Evolutionary conservation across 495 filamentous ascomycete genomes (phyloP), one percentile per base, ranked within the genome.

Genomic region (Neurospora sp.): DNA sequence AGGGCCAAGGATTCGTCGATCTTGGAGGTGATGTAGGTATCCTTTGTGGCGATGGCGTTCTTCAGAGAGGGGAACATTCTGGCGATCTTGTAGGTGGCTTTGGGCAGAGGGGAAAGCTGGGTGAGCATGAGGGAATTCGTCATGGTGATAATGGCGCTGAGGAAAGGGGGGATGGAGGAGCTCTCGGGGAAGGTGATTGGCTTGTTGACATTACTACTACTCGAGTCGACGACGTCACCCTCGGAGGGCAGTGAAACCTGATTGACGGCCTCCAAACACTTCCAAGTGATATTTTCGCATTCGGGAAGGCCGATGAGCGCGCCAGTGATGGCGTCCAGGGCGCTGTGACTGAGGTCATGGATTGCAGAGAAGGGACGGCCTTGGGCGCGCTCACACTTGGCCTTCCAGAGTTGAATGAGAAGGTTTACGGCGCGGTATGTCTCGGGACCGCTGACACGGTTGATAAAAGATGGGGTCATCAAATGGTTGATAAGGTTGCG

Each of bases 381-480:
- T 18, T 77, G 20, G 12, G 81, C 82, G 3, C 78, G 22, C 4
- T 41, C 40, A 9, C 74, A 69, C 69, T 85, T 86, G 61, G 75
- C 41, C 41, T 73, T 31, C 83, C 84, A 85, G 6, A 84, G 68
- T 20, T 80, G 69, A 5, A 84, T 72, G 68, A 86, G 53, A 22
- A 76, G 71, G 41, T 59, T 69, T 0, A 72, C 73, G 0, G 73
- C 72, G n/a, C 76, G 72, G 70, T 84, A 80, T 6, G 83, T 71
- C 22, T 78, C 69, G 5, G 80, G 79, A 0, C 75, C 80, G 37
- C 76, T 80, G 45, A 84, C 78, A 70, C 81, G 69, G 35, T 77
- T 74, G 20, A 85, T 70, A 70, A 84, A 85, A 1, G 68, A 73
- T 0, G 82, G 79, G 9, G 79, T 75, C 83, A 85, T 85, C 31